Percentiles rank a stretch among this genome's conserved stretches.
Evolutionary conservation across 257 asterid species (phyloP).

Genomic region (Gentiana straminea): DNA sequence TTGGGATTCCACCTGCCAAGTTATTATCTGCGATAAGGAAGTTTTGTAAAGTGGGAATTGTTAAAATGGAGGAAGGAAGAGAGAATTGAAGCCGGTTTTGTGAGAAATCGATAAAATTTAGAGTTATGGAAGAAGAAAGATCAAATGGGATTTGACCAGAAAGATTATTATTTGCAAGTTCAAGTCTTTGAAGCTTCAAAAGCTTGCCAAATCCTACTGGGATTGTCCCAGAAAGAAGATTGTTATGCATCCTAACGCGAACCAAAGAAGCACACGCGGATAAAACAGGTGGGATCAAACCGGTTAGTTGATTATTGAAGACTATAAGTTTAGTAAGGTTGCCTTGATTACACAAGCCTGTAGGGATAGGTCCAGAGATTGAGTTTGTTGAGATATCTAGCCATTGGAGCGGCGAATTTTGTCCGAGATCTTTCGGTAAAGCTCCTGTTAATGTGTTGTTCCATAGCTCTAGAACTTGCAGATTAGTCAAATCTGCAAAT

Average conservation of each 20-base stretch:
- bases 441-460: slow-evolving; percentile 38
- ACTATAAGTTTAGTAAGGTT: slow-evolving; percentile 32
- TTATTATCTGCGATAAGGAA: slow-evolving; percentile 30
- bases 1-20: slow-evolving; percentile 30
- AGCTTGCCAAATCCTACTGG: slow-evolving; percentile 37
- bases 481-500: slow-evolving; percentile 22
- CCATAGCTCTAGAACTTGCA: slow-evolving; percentile 43
- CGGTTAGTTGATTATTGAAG: slow-evolving; percentile 32
- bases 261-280: slow-evolving; percentile 22
- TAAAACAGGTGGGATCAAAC: slow-evolving; percentile 29
- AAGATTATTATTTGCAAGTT: slow-evolving; percentile 29
- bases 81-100: slow-evolving; percentile 33
- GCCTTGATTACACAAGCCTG: slow-evolving; percentile 20
- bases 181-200: slow-evolving; percentile 23
- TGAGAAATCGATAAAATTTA: slow-evolving; percentile 36
- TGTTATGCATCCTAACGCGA: slow-evolving; percentile 34
- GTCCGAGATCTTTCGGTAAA: slow-evolving; percentile 41
- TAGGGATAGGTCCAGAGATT: slow-evolving; percentile 38
- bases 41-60: slow-evolving; percentile 30
- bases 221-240: slow-evolving; percentile 31
- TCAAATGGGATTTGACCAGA: slow-evolving; percentile 44
- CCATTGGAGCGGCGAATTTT: slow-evolving; percentile 26
- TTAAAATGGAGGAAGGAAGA: slow-evolving; percentile 26
- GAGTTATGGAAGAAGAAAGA: slow-evolving; percentile 27
- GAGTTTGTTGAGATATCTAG: slow-evolving; percentile 39